Percentiles rank a stretch among this genome's conserved stretches.
Evolutionary conservation across 78 protist genomes (phyloP).

Genomic region (Dictyostelium capitatum): DNA sequence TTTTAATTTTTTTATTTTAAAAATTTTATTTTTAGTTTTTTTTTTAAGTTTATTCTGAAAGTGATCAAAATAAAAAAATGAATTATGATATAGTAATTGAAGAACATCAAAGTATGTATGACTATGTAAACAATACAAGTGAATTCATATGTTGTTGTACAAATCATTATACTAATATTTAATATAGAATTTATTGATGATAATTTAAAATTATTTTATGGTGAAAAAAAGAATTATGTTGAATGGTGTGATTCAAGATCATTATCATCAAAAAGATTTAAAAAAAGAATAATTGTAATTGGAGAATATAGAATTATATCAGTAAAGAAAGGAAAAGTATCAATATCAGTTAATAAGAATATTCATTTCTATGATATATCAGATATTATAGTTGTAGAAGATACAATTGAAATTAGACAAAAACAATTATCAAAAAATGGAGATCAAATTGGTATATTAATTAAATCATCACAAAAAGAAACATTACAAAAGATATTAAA

Average conservation of each 20-base stretch:
- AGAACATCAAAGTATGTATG: background rate
- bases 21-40: too few species aligned
- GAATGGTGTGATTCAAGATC: slow-evolving; percentile 67
- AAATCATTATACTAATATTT: background rate
- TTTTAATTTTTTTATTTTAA: too few species aligned
- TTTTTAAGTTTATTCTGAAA: too few species aligned
- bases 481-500: slow-evolving; percentile 29
- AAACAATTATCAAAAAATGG: background rate
- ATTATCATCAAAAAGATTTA: slow-evolving; percentile 39
- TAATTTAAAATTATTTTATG: background rate
- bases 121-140: too few species aligned
- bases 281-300: slow-evolving; percentile 35
- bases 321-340: slow-evolving; percentile 36
- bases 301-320: slow-evolving; percentile 27
- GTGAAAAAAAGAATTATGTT: background rate
- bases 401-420: slow-evolving; percentile 46
- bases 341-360: slow-evolving; percentile 29
- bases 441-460: slow-evolving; percentile 47
- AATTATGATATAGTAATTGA: background rate
- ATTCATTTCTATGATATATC: slow-evolving; percentile 42
- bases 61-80: background rate
- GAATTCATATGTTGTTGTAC: too few species aligned
- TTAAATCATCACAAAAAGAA: slow-evolving; percentile 23
- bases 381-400: slow-evolving; percentile 34
- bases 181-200: slow-evolving; percentile 9